Evolutionary conservation across 208 protist genomes (phyloP), one percentile per base, ranked within the genome.

Genomic region (Herpetomonas samuelpessoai): DNA sequence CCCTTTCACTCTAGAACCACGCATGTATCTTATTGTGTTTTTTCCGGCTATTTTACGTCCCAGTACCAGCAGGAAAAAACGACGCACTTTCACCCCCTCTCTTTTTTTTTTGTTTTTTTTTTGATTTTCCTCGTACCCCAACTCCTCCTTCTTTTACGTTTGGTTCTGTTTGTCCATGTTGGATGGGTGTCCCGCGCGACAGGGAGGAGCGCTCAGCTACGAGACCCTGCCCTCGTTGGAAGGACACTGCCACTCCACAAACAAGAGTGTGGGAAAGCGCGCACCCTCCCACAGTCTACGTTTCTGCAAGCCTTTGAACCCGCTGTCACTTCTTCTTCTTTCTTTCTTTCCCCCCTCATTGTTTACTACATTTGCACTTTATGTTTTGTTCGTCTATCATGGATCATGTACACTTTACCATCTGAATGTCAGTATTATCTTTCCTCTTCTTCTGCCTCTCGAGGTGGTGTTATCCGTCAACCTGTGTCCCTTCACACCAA

Each of bases 21-120:
- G n/a, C n/a, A n/a, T n/a, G n/a, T n/a, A n/a, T n/a, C 29, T 41
- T 67, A 22, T 56, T 56, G 0, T 56, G 26, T 7, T 10, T 46
- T 18, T 46, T 21, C 28, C 6, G 7, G 14, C n/a, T 49, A 39
- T 55, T 19, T 61, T 0, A 25, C 1, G 38, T 2, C 18, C n/a
- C 29, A 31, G n/a, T n/a, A n/a, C n/a, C n/a, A n/a, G n/a, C n/a
- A n/a, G n/a, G n/a, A n/a, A n/a, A n/a, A n/a, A n/a, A n/a, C n/a
- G n/a, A n/a, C n/a, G n/a, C n/a, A n/a, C n/a, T n/a, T n/a, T n/a
- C n/a, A n/a, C n/a, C n/a, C n/a, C 38, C 51, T 53, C 47, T 44
- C 53, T 31, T 25, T 19, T 25, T 52, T 64, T 58, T 64, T 10
- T 64, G 57, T 28, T 26, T 35, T 12, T 18, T 41, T 67, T 44